Evolutionary conservation across 768 basidiomycete species (phyloP).

Genomic region (Daedaleopsis nitida): DNA sequence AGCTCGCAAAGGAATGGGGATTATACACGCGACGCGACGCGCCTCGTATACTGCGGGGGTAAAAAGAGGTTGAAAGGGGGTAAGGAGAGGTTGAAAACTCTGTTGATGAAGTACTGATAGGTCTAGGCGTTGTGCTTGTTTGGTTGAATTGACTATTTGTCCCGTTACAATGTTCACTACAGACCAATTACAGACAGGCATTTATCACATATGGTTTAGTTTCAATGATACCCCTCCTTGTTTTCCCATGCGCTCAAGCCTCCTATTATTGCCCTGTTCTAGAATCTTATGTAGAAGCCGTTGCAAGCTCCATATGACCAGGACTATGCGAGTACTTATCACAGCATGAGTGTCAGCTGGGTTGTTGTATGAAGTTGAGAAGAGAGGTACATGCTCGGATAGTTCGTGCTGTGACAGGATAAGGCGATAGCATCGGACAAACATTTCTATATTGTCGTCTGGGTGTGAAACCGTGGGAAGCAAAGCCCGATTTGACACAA

Average conservation of each 20-base stretch:
- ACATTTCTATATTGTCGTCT: background rate
- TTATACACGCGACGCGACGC: constrained; percentile 30
- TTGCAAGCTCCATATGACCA: too few relatives aligned
- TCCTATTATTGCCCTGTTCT: background rate
- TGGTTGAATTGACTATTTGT: constrained; percentile 28
- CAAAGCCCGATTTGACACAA: constrained; percentile 8
- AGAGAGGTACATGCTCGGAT: too few relatives aligned
- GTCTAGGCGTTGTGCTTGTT: constrained; percentile 28
- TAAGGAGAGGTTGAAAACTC: constrained; percentile 42
- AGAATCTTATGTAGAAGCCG: background rate
- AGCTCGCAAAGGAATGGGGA: constrained; percentile 7
- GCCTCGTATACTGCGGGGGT: constrained; percentile 19
- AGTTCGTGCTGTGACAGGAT: too few relatives aligned
- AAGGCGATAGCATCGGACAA: background rate
- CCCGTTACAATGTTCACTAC: constrained; percentile 18
- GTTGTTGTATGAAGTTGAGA: too few relatives aligned
- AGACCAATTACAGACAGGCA: constrained; percentile 12
- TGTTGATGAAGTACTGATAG: constrained; percentile 29
- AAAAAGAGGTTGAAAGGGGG: constrained; percentile 34
- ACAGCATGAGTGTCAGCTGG: too few relatives aligned
- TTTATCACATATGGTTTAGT: constrained; percentile 10
- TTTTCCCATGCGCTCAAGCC: constrained; percentile 4
- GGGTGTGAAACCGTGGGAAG: constrained; percentile 24
- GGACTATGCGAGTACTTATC: too few relatives aligned
- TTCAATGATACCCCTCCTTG: constrained; percentile 12